phyloP scores from a whole-genome alignment of 1,284 basidiomycete genomes.

The Exobasidium rhododendri region DNA sequence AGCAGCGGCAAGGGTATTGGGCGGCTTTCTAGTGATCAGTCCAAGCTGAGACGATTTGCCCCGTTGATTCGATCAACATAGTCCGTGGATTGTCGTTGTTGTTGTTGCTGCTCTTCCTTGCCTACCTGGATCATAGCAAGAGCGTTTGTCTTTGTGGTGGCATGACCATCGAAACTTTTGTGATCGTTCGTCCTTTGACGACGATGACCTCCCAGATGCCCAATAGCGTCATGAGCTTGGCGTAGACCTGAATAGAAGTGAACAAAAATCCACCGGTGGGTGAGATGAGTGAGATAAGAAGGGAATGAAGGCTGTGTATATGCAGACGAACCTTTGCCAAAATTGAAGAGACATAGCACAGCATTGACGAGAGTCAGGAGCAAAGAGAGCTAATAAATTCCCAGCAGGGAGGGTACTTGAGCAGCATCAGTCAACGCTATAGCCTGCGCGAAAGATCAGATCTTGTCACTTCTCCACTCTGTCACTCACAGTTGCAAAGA shows the following conservation, averaged over 20 bases:
- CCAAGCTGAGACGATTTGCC: neutral
- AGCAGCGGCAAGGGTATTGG: too few species aligned
- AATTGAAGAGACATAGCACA: conserved; percentile 39
- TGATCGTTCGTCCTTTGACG: neutral
- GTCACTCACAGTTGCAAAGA: conserved; percentile 28
- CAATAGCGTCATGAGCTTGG: conserved; percentile 37
- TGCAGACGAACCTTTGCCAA: conserved; percentile 26
- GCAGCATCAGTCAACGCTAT: too few species aligned
- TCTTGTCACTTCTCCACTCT: too few species aligned
- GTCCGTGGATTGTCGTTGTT: too few species aligned
- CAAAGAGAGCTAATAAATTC: neutral
- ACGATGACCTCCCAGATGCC: conserved; percentile 12
- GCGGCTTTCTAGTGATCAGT: too few species aligned
- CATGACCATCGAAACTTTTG: neutral
- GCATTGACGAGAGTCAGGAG: conserved; percentile 30
- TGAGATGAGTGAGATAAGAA: neutral
- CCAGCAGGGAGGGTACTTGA: too few species aligned
- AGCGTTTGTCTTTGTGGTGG: neutral
- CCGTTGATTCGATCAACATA: neutral
- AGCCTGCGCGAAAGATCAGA: too few species aligned
- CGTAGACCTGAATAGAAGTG: conserved; percentile 21
- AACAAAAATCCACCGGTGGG: too few species aligned
- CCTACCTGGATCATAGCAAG: neutral
- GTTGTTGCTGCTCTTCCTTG: neutral
- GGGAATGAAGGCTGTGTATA: too few species aligned